Conservation (phyloP, 1,139 yeast species). For the Magnusiomyces paraingens region DNA sequence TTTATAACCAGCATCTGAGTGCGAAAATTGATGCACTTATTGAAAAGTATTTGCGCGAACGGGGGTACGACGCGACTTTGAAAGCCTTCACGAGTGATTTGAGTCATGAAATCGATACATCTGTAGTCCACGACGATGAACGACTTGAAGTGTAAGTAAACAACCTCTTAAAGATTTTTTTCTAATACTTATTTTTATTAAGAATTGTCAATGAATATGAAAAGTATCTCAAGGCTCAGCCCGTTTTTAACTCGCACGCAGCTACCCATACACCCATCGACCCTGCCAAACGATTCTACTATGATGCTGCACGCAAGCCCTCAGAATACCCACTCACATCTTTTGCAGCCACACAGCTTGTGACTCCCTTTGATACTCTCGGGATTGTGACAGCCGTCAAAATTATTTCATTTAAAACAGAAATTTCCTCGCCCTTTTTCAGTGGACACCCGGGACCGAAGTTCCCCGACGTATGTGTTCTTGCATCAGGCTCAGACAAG, state of each 20-base stretch:
- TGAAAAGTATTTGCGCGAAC: slow-evolving; percentile 11
- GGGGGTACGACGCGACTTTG: slow-evolving; percentile 12
- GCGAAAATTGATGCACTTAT: slow-evolving; percentile 11
- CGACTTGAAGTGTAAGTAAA: slow-evolving; percentile 10
- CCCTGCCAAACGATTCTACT: slow-evolving; percentile 1
- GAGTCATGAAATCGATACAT: neutral
- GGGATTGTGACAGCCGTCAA: slow-evolving; percentile 11
- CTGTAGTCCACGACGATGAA: neutral
- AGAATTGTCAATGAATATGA: slow-evolving; percentile 15
- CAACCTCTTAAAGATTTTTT: neutral
- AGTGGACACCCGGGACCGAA: neutral
- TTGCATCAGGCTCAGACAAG: slow-evolving; percentile 10
- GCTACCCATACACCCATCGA: slow-evolving; percentile 2
- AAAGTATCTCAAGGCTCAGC: slow-evolving; percentile 9
- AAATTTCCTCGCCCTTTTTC: neutral
- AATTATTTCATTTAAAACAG: neutral
- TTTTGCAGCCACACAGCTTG: neutral
- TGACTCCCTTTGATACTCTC: slow-evolving; percentile 8
- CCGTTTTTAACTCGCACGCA: slow-evolving; percentile 9
- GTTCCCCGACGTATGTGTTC: slow-evolving; percentile 3
- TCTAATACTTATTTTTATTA: neutral
- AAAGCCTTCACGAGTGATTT: slow-evolving; percentile 8
- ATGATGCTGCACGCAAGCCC: neutral
- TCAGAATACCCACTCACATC: slow-evolving; percentile 2
- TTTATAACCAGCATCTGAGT: slow-evolving; percentile 2